Evolutionary conservation across 345 rosid species (phyloP), one percentile per base, ranked within the genome.

Genomic region (Gossypioides kirkii): DNA sequence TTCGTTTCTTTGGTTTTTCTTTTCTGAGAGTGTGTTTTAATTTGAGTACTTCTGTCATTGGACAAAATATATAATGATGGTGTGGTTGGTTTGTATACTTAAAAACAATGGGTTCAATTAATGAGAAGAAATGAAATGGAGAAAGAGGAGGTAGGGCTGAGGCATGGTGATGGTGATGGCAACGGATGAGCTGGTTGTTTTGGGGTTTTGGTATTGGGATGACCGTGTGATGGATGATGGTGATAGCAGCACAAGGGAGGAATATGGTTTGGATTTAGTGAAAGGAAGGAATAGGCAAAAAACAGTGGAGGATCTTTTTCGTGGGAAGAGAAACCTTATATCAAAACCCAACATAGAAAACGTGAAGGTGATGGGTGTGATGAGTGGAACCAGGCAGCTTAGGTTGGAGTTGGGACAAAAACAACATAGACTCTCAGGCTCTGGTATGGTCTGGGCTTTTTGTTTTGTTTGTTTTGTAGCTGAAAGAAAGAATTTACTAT

Each of bases 271-370:
- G 18, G 10, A 18, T 55, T 54, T 54, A 54, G n/a, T 1, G 14
- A 5, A n/a, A 38, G 13, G 6, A 20, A 11, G 49, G 5, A 12
- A 62, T 62, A 9, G 67, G 62, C n/a, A 78, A 70, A 76, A 75
- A 64, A 74, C 68, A 80, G 69, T 58, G 77, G 72, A 60, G 82
- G 73, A 81, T 84, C 83, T 75, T 81, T 87, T 86, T 88, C 91
- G 89, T 87, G 87, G 70, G 82, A 79, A 77, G 87, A 72, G 85
- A 86, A 80, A 77, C 87, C 83, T 82, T 76, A 77, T 79, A 79
- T 83, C 72, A 32, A 77, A 74, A 61, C 86, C 79, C 41, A 74
- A 82, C 76, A 36, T 55, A 20, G 81, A 73, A 82, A 80, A 59
- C 58, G 70, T 69, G 61, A 18, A 60, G 18, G 64, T 70, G 53